Base-by-base conservation (phyloP, 805 yeast species). In the Pichia gijzeniarum region DNA sequence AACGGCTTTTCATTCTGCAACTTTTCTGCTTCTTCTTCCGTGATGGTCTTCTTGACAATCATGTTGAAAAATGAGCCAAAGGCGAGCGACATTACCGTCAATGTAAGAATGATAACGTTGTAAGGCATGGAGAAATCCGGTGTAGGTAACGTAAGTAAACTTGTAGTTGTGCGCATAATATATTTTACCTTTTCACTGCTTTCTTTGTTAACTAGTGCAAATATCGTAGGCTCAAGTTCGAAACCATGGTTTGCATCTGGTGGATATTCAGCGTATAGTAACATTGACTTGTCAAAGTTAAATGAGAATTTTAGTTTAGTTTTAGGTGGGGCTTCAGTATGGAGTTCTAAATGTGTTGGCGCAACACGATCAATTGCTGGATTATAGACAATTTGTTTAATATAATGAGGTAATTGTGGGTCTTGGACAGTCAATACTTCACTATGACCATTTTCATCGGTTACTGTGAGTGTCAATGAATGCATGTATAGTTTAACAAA, bases 101-200 rank as follows among this genome's bases (percentile, higher is more conserved):
- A 86, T 0, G 98, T 86, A 50, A 93, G 70, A 38, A 93, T 93
- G 49, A 93, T 91, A 35, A 93, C 99, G 57, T 93, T 93, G 62
- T 93, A 93, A 0, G 99, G 99, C 99, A 93, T 93, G 51, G 95
- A 85, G 65, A 93, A 93, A 67, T 93, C 99, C 0, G 99, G 99
- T 0, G 98, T 93, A 2, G 99, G 96, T 43, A 93, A 71, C 0
- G 93, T 79, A 40, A 93, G 70, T 47, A 93, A 70, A 36, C 90
- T 74, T n/a, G 97, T 85, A 4, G 96, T 78, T 0, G 98, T 87
- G 59, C 98, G 74, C 49, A 81, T 55, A 48, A 76, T 72, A 54
- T 83, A 82, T 6, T 49, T 35, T 12, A 45, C 33, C 13, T 30
- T 51, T 20, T 53, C 49, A 38, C 51, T 44, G 4, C 36, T 36